Evolutionary conservation across 495 filamentous ascomycete species (phyloP).

Genomic region (Penicillium samsonianum): DNA sequence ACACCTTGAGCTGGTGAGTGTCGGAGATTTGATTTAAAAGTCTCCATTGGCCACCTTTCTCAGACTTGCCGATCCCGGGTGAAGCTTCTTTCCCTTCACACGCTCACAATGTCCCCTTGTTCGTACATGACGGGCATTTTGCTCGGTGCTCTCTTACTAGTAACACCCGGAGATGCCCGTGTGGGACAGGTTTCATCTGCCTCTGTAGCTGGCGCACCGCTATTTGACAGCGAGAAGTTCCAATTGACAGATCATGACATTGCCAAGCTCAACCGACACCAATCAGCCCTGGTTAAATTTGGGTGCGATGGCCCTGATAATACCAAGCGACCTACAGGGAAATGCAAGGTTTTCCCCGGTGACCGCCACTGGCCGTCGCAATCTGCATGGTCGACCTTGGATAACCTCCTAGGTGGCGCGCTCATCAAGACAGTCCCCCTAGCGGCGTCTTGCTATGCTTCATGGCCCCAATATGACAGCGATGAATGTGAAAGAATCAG

Average conservation of each 20-base stretch:
- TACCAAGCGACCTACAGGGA: conserved; percentile 3
- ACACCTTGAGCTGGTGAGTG: too few relatives aligned
- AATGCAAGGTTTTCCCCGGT: conserved; percentile 56
- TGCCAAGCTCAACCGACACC: conserved; percentile 30
- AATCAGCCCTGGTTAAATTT: conserved; percentile 25
- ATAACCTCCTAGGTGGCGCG: conserved; percentile 48
- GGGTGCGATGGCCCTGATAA: conserved; percentile 17
- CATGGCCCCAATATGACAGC: conserved; percentile 48
- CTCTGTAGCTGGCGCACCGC: conserved; percentile 25
- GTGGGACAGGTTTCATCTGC: conserved; percentile 16
- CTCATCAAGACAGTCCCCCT: conserved; percentile 58
- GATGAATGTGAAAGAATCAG: conserved; percentile 38
- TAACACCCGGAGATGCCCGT: conserved; percentile 12
- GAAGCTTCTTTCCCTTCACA: background rate
- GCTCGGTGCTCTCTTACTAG: conserved; percentile 16
- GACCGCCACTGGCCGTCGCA: conserved; percentile 46
- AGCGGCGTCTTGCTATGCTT: conserved; percentile 55
- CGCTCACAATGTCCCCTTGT: conserved; percentile 18
- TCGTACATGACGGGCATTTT: conserved; percentile 13
- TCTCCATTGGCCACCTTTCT: background rate
- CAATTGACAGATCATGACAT: conserved; percentile 46
- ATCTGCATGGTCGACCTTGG: conserved; percentile 44
- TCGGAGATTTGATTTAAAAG: conserved; percentile 9
- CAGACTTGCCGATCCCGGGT: too few relatives aligned
- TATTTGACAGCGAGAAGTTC: conserved; percentile 43